phyloP scores from a whole-genome alignment of 176 grass and related monocot genomes.

The Miscanthus lutarioriparius region DNA sequence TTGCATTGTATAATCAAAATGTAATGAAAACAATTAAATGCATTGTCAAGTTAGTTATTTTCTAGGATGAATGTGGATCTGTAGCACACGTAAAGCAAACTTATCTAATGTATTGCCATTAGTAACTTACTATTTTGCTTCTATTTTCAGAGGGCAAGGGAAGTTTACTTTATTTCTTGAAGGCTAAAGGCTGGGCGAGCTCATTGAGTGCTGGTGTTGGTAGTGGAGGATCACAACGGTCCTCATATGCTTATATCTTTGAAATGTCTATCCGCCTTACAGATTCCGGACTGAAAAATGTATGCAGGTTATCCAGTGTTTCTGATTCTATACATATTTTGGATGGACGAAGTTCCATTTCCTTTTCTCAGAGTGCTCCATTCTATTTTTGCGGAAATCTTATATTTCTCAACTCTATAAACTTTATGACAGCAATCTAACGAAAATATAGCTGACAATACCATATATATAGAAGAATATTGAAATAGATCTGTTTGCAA shows the following conservation, averaged over 20 bases:
- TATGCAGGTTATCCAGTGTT: slow-evolving; percentile 42
- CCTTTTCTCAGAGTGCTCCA: slow-evolving; percentile 5
- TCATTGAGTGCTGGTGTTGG: slow-evolving; percentile 84
- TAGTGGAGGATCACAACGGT: slow-evolving; percentile 66
- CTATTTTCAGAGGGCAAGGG: slow-evolving; percentile 91
- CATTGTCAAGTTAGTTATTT: slow-evolving; percentile 11
- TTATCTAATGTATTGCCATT: not conserved
- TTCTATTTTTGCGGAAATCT: not conserved
- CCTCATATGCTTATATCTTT: slow-evolving; percentile 86
- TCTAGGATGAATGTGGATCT: slow-evolving; percentile 19
- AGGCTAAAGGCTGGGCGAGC: slow-evolving; percentile 80
- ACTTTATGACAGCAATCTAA: not conserved
- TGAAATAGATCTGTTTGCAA: not conserved
- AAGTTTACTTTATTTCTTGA: slow-evolving; percentile 91
- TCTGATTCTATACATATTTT: slow-evolving; percentile 33
- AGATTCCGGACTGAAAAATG: slow-evolving; percentile 88
- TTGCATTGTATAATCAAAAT: slow-evolving; percentile 20
- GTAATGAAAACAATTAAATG: not conserved
- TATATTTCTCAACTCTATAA: slow-evolving; percentile 9
- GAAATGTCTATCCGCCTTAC: slow-evolving; percentile 72
- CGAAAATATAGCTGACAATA: not conserved
- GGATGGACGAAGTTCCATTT: not conserved
- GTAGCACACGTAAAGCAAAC: not conserved
- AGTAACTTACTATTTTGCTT: slow-evolving; percentile 26
- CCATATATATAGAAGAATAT: not conserved